Evolutionary conservation across 1,139 yeast genomes (phyloP).

Genomic region (Zygosaccharomyces sapae): DNA sequence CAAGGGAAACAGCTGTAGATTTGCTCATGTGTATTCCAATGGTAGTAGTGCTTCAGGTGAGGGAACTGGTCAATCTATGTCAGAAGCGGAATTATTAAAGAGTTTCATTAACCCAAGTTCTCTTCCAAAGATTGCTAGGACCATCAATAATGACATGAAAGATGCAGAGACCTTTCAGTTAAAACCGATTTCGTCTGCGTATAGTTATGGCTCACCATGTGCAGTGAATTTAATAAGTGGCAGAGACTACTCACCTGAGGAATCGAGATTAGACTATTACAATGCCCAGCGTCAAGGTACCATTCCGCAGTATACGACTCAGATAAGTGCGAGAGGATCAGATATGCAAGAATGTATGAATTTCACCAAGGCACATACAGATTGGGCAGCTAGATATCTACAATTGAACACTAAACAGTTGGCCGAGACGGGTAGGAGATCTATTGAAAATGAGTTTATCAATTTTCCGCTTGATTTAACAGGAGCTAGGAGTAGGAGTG

Average conservation of each 20-base stretch:
- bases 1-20: conserved; percentile 41
- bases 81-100: conserved; percentile 18
- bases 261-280: conserved; percentile 46
- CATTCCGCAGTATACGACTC: conserved; percentile 41
- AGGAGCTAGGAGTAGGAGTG: conserved; percentile 8
- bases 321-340: conserved; percentile 40
- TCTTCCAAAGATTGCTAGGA: conserved; percentile 27
- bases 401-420: conserved; percentile 45
- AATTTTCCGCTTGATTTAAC: conserved; percentile 36
- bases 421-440: conserved; percentile 29
- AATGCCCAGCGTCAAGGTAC: conserved; percentile 42
- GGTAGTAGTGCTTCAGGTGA: conserved; percentile 14
- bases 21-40: conserved; percentile 38
- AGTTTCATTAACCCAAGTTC: conserved; percentile 23
- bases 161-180: conserved; percentile 21
- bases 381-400: conserved; percentile 54
- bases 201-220: conserved; percentile 41
- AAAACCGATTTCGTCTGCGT: conserved; percentile 36
- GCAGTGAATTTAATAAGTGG: conserved; percentile 45
- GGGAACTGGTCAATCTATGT: conserved; percentile 14
- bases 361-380: conserved; percentile 41
- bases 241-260: conserved; percentile 57
- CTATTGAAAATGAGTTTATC: conserved; percentile 41
- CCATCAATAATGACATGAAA: conserved; percentile 34
- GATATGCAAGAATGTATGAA: conserved; percentile 48